Percentiles rank a stretch among this genome's conserved stretches.
These are phyloP conservation scores for Penicillium psychrosexuale DNA, from an alignment of 2,329 filamentous ascomycete genomes.

Conservation along the genomic window DNA sequence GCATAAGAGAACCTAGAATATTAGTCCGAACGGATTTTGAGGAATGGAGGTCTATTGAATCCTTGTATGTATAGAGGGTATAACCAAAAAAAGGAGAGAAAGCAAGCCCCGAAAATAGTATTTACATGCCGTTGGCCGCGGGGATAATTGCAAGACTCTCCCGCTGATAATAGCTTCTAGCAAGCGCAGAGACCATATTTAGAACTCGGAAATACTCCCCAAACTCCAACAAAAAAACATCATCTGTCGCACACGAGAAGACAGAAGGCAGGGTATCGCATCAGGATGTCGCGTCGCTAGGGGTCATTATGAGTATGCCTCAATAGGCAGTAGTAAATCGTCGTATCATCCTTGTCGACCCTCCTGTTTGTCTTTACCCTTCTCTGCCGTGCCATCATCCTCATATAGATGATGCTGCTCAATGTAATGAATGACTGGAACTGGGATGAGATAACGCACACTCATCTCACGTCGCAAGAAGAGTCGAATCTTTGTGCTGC, in stretches of 20 bases:
- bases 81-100: not conserved
- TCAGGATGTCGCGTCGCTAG: constrained; percentile 16
- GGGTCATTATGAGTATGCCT: constrained; percentile 7
- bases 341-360: constrained; percentile 25
- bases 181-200: not conserved
- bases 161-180: not conserved
- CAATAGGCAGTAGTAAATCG: not conserved
- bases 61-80: constrained; percentile 9
- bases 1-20: not conserved
- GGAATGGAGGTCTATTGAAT: constrained; percentile 11
- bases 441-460: constrained; percentile 72
- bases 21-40: not conserved
- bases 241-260: not conserved
- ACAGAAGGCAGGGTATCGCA: constrained; percentile 21
- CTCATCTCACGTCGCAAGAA: constrained; percentile 78
- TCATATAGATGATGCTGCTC: constrained; percentile 64
- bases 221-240: constrained; percentile 12
- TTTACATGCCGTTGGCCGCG: constrained; percentile 11
- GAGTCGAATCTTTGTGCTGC: constrained; percentile 76
- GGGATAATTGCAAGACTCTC: not conserved
- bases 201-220: constrained; percentile 9
- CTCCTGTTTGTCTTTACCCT: constrained; percentile 33
- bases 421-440: constrained; percentile 72
- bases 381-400: constrained; percentile 46
- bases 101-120: constrained; percentile 1